A percentile compares a stretch with the other conserved stretches of the same genome.
Evolutionary conservation across 192 early-diverging fungal species (phyloP).

Genomic region (Backusella parvicylindrica): DNA sequence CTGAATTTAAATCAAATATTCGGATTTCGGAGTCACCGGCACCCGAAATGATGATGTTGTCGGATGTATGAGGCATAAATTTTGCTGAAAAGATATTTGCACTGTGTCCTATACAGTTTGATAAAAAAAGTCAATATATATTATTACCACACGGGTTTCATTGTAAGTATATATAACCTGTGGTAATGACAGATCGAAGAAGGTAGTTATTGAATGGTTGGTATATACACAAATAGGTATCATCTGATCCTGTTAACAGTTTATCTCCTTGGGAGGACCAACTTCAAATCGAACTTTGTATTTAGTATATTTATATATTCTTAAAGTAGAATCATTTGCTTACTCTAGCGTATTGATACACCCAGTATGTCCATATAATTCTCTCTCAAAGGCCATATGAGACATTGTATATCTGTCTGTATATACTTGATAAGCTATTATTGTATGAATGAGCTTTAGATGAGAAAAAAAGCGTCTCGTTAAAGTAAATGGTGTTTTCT

Average conservation of each 20-base stretch:
- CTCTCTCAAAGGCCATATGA: slow-evolving; percentile 29
- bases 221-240: slow-evolving; percentile 54
- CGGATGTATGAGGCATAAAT: slow-evolving; percentile 58
- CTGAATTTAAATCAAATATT: slow-evolving; percentile 26
- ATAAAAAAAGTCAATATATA: neutral
- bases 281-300: slow-evolving; percentile 6
- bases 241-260: slow-evolving; percentile 63
- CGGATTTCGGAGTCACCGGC: slow-evolving; percentile 52
- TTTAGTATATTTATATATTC: neutral
- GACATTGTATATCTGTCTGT: slow-evolving; percentile 23
- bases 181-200: slow-evolving; percentile 31
- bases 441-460: neutral
- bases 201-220: slow-evolving; percentile 40
- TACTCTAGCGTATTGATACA: slow-evolving; percentile 56
- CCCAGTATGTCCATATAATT: slow-evolving; percentile 45
- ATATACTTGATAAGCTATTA: slow-evolving; percentile 8
- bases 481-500: no score
- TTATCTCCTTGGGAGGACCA: slow-evolving; percentile 55
- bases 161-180: slow-evolving; percentile 24
- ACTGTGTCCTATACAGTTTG: slow-evolving; percentile 47
- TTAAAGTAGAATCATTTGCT: neutral
- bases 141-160: no score
- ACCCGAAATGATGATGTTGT: slow-evolving; percentile 57
- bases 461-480: no score
- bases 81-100: slow-evolving; percentile 78